Evolutionary conservation across 2,329 filamentous ascomycete genomes (phyloP).

Genomic region (Colletotrichum orbiculare): DNA sequence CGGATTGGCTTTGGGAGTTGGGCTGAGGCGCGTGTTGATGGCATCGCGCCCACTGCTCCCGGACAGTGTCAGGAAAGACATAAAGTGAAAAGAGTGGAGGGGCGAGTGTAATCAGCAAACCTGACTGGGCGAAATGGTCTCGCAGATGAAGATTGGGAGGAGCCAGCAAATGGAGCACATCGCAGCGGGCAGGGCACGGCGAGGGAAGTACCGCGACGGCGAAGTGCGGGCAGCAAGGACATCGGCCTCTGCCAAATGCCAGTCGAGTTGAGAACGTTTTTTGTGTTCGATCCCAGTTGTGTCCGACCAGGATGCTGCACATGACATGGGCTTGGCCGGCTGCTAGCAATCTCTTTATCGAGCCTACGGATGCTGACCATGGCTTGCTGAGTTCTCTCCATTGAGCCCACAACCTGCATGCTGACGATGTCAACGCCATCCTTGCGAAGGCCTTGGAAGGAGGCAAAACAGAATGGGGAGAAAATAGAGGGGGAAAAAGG

Average conservation of each 20-base stretch:
- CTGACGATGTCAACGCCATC: slow-evolving; percentile 27
- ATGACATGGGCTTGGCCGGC: no score
- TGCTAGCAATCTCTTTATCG: slow-evolving; percentile 4
- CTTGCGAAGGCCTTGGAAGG: slow-evolving; percentile 7
- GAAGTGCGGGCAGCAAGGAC: background rate
- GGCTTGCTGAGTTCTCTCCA: slow-evolving; percentile 19
- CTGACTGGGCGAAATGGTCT: slow-evolving; percentile 13
- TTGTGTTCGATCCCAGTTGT: background rate
- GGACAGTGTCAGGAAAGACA: slow-evolving; percentile 23
- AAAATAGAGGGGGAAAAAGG: slow-evolving; percentile 2
- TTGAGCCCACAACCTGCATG: slow-evolving; percentile 13
- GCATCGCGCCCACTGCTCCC: slow-evolving; percentile 21
- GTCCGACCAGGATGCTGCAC: no score
- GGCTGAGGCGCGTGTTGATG: slow-evolving; percentile 18
- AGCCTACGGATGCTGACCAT: no score
- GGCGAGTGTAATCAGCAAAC: background rate
- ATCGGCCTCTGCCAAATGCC: background rate
- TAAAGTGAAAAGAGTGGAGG: slow-evolving; percentile 35
- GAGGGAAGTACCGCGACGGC: slow-evolving; percentile 14
- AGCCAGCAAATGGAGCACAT: slow-evolving; percentile 11
- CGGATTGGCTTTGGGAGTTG: background rate
- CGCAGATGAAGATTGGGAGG: background rate
- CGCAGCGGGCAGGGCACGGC: background rate
- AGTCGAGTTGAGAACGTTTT: background rate
- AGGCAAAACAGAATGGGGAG: background rate